Conservation (phyloP, 768 basidiomycete species). For the Mrakia gelida region DNA sequence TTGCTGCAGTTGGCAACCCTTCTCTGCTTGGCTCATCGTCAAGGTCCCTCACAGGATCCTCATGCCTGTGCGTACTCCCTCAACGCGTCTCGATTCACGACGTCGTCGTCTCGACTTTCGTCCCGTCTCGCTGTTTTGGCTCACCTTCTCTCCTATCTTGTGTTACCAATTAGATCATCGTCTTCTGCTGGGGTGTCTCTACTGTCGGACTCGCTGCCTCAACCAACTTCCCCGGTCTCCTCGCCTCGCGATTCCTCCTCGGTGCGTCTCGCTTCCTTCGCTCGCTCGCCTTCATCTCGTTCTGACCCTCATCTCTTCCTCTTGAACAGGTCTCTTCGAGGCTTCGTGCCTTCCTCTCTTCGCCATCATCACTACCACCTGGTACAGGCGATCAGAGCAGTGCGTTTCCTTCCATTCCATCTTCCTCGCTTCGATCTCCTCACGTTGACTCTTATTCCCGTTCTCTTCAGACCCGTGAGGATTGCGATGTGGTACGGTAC, state of each 20-base stretch:
- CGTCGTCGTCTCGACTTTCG: too few species aligned
- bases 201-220: constrained; percentile 37
- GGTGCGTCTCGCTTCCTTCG: constrained; percentile 30
- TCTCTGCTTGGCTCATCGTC: constrained; percentile 40
- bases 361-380: constrained; percentile 41
- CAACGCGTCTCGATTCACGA: too few species aligned
- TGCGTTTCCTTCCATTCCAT: neutral
- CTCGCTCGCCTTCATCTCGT: too few species aligned
- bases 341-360: constrained; percentile 45
- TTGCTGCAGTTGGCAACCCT: constrained; percentile 32
- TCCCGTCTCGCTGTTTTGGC: too few species aligned
- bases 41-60: constrained; percentile 26
- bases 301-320: too few species aligned
- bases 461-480: neutral
- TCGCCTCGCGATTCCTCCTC: constrained; percentile 45
- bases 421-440: neutral
- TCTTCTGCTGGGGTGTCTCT: constrained; percentile 36
- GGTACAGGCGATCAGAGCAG: constrained; percentile 39
- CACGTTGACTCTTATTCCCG: neutral
- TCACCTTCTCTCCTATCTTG: too few species aligned
- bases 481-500: constrained; percentile 38
- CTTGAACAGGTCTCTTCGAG: constrained; percentile 36
- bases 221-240: constrained; percentile 36
- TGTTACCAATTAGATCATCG: constrained; percentile 14
- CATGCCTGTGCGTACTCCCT: constrained; percentile 9